These are phyloP conservation scores for Senecio squalidus DNA, from an alignment of 140 eudicot genomes.

Conservation along the genomic window DNA sequence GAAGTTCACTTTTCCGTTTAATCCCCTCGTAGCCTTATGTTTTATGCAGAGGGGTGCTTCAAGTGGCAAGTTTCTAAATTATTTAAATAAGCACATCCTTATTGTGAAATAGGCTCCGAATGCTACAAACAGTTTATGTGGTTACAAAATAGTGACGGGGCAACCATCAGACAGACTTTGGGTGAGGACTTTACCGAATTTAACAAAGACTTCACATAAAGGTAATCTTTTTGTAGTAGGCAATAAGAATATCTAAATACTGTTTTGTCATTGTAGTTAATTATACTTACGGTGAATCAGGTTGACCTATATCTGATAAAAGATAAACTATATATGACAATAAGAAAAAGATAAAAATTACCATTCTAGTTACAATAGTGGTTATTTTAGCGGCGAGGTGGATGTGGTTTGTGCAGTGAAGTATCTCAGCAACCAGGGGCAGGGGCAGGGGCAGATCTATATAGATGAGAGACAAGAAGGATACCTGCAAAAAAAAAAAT, in stretches of 20 bases:
- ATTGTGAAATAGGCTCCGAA: slow-evolving; percentile 70
- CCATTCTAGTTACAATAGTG: too few species aligned
- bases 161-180: slow-evolving; percentile 97
- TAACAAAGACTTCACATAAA: slow-evolving; percentile 76
- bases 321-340: too few species aligned
- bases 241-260: slow-evolving; percentile 3
- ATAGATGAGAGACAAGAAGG: too few species aligned
- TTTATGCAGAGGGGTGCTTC: slow-evolving; percentile 90
- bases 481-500: too few species aligned
- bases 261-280: background rate
- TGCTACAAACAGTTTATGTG: slow-evolving; percentile 92
- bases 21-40: slow-evolving; percentile 1
- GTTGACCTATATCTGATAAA: slow-evolving; percentile 69
- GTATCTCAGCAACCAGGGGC: too few species aligned
- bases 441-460: too few species aligned
- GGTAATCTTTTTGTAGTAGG: slow-evolving; percentile 31
- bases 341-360: too few species aligned
- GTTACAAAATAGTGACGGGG: slow-evolving; percentile 92
- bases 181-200: slow-evolving; percentile 92
- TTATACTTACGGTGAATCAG: slow-evolving; percentile 27
- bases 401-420: too few species aligned
- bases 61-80: slow-evolving; percentile 78
- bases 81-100: slow-evolving; percentile 72
- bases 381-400: too few species aligned
- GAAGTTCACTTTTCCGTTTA: background rate